Percentiles rank a stretch among this genome's conserved stretches.
Conservation (phyloP, 2,329 filamentous ascomycete genomes). For the Polytolypa hystricis region DNA sequence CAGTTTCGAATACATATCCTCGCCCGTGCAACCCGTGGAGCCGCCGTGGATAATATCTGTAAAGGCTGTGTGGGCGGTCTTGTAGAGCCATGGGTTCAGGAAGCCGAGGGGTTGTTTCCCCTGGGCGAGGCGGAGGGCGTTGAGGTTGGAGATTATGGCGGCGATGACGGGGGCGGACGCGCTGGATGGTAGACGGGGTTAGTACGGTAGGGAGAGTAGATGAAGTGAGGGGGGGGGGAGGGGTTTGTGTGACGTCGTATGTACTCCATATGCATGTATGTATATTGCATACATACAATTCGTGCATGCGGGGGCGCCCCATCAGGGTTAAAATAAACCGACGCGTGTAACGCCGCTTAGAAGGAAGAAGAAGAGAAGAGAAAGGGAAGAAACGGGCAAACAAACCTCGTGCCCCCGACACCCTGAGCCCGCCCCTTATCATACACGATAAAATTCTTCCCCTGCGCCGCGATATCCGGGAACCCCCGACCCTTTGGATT, state of each 20-base stretch:
- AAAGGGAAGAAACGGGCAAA: neutral
- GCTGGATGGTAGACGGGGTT: slow-evolving; percentile 15
- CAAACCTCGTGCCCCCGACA: slow-evolving; percentile 37
- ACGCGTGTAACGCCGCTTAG: neutral
- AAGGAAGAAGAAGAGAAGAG: neutral
- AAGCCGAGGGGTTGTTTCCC: slow-evolving; percentile 47
- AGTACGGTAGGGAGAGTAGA: too few relatives aligned
- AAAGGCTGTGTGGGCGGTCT: slow-evolving; percentile 31
- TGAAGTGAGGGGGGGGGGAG: too few relatives aligned
- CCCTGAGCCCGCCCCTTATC: slow-evolving; percentile 25
- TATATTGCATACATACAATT: too few relatives aligned
- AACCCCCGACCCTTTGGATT: slow-evolving; percentile 46
- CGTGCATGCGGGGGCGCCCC: too few relatives aligned
- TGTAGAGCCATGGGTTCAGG: slow-evolving; percentile 52
- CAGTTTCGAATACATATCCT: slow-evolving; percentile 17
- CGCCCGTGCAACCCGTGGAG: slow-evolving; percentile 35
- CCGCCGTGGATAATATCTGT: slow-evolving; percentile 40
- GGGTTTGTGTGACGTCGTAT: too few relatives aligned
- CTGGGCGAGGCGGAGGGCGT: slow-evolving; percentile 48
- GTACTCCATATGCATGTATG: too few relatives aligned
- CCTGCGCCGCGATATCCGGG: slow-evolving; percentile 52
- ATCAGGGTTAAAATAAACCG: too few relatives aligned
- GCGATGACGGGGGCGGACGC: slow-evolving; percentile 54
- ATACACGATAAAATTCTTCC: slow-evolving; percentile 29
- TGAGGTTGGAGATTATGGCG: slow-evolving; percentile 52